These are phyloP conservation scores for Fusarium sp. DNA, from an alignment of 2,329 filamentous ascomycete genomes.

Conservation along the genomic window DNA sequence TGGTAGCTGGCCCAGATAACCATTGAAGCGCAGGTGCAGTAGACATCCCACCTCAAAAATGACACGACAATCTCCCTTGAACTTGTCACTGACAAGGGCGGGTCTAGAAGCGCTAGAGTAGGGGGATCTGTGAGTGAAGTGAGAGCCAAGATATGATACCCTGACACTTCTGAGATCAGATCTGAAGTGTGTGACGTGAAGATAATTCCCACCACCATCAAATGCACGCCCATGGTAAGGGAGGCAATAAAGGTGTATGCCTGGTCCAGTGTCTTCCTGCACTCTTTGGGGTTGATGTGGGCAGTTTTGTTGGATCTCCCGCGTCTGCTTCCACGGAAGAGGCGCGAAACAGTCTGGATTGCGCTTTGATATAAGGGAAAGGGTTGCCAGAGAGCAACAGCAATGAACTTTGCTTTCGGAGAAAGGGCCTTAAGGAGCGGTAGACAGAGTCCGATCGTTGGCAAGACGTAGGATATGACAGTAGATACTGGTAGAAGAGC, in stretches of 20 bases:
- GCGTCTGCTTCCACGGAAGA: neutral
- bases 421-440: constrained; percentile 20
- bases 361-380: constrained; percentile 32
- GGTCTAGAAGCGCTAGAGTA: constrained; percentile 22
- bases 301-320: neutral
- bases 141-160: constrained; percentile 19
- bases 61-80: constrained; percentile 32
- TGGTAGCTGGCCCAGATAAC: constrained; percentile 32
- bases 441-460: constrained; percentile 25
- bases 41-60: constrained; percentile 39
- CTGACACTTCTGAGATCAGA: constrained; percentile 9
- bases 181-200: neutral
- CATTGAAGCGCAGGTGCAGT: constrained; percentile 34
- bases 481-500: constrained; percentile 27
- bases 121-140: constrained; percentile 28
- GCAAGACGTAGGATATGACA: constrained; percentile 29
- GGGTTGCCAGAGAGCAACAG: constrained; percentile 33
- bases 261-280: neutral
- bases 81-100: constrained; percentile 13
- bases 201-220: constrained; percentile 19
- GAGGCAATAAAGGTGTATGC: constrained; percentile 26
- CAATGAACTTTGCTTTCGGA: constrained; percentile 9
- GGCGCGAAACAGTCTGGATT: neutral
- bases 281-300: neutral
- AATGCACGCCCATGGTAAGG: constrained; percentile 4